These are phyloP conservation scores for Saccharomycopsis lassenensis DNA, from an alignment of 805 yeast species.

Conservation along the genomic window DNA sequence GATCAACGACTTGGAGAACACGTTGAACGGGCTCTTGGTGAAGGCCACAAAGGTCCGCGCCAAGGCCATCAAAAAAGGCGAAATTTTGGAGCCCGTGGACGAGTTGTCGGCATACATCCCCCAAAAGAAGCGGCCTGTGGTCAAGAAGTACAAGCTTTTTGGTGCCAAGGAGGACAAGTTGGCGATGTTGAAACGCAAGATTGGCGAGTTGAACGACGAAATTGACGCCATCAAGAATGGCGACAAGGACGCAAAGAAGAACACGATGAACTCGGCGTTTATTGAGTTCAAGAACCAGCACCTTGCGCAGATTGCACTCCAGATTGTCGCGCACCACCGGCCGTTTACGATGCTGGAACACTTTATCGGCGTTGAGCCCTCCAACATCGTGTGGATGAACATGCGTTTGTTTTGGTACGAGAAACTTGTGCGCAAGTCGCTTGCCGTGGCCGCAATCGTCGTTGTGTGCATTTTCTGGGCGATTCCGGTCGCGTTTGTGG, in stretches of 20 bases:
- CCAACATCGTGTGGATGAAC: slow-evolving; percentile 58
- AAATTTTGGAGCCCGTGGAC: slow-evolving; percentile 31
- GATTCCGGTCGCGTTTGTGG: slow-evolving; percentile 69
- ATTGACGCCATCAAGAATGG: slow-evolving; percentile 43
- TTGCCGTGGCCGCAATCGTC: slow-evolving; percentile 41
- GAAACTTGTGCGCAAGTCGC: slow-evolving; percentile 40
- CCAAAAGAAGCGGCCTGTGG: slow-evolving; percentile 55
- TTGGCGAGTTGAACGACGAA: slow-evolving; percentile 49
- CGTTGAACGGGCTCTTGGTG: slow-evolving; percentile 46
- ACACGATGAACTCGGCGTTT: slow-evolving; percentile 68
- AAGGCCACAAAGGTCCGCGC: slow-evolving; percentile 52
- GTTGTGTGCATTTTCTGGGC: slow-evolving; percentile 62
- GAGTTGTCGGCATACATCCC: slow-evolving; percentile 52
- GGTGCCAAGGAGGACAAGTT: slow-evolving; percentile 60
- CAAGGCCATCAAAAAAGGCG: slow-evolving; percentile 60
- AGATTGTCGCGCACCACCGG: slow-evolving; percentile 49
- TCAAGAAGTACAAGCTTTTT: slow-evolving; percentile 29
- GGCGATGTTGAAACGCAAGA: slow-evolving; percentile 40
- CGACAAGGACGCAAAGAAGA: slow-evolving; percentile 29
- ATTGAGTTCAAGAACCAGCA: slow-evolving; percentile 73
- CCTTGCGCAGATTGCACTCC: slow-evolving; percentile 63
- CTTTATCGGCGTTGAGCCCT: slow-evolving; percentile 52
- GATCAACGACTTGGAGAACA: slow-evolving; percentile 54
- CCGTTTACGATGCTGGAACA: slow-evolving; percentile 56
- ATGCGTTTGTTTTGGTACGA: slow-evolving; percentile 79